Conservation (phyloP, 805 yeast genomes). For the Candida schatavii region DNA sequence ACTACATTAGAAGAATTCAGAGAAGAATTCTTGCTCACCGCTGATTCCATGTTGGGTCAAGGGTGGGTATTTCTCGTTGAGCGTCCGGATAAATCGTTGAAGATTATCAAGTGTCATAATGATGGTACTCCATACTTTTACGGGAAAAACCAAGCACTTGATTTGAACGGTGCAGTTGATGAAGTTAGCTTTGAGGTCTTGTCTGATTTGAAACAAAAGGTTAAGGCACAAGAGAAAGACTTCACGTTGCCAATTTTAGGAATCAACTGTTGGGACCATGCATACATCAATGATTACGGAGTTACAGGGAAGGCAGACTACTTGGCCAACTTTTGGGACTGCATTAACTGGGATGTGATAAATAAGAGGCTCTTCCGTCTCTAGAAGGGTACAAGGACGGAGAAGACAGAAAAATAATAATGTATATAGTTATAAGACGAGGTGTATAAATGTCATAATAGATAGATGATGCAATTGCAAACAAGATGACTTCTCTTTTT, state of each 20-base stretch:
- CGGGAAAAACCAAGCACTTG: slow-evolving; percentile 67
- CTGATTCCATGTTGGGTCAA: slow-evolving; percentile 56
- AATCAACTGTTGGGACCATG: slow-evolving; percentile 84
- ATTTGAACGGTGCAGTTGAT: slow-evolving; percentile 70
- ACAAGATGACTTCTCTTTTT: too few species aligned
- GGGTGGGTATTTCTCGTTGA: slow-evolving; percentile 81
- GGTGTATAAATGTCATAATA: too few species aligned
- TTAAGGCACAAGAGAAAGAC: slow-evolving; percentile 46
- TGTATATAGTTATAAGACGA: neutral
- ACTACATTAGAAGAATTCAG: slow-evolving; percentile 49
- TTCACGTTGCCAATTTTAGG: slow-evolving; percentile 72
- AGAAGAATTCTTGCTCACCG: slow-evolving; percentile 45
- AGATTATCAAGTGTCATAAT: slow-evolving; percentile 56
- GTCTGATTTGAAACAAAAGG: slow-evolving; percentile 40
- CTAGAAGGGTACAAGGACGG: neutral
- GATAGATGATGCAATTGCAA: too few species aligned
- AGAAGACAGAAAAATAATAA: too few species aligned
- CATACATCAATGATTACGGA: slow-evolving; percentile 86
- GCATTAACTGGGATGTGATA: slow-evolving; percentile 81
- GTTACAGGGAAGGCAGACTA: slow-evolving; percentile 68
- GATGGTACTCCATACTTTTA: slow-evolving; percentile 77
- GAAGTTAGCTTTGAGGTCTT: slow-evolving; percentile 51
- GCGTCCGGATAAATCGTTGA: slow-evolving; percentile 54
- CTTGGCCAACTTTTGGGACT: slow-evolving; percentile 69
- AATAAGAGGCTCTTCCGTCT: slow-evolving; percentile 48